Evolutionary conservation across 306 rosid genomes (phyloP).

Genomic region (Erythrophleum fordii): DNA sequence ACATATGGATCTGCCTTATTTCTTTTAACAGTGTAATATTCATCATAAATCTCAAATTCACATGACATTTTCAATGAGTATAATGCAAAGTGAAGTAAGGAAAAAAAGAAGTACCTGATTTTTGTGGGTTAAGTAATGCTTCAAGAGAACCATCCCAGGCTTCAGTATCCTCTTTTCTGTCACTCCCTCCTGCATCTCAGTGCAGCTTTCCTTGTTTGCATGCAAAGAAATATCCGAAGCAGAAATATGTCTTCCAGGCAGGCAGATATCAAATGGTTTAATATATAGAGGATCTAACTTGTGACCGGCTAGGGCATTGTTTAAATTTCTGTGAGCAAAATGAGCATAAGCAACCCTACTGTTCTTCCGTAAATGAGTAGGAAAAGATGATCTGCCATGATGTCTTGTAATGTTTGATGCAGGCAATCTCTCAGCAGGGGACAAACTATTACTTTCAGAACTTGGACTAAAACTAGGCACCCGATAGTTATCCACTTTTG

Average conservation of each 20-base stretch:
- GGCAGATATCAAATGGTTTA: slow-evolving; percentile 58
- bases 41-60: not conserved
- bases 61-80: not conserved
- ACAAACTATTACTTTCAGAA: slow-evolving; percentile 8
- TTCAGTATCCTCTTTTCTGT: slow-evolving; percentile 39
- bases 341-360: slow-evolving; percentile 2
- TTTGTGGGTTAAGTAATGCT: slow-evolving; percentile 41
- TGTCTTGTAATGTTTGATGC: not conserved
- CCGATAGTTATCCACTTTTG: not conserved
- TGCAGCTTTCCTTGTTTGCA: slow-evolving; percentile 11
- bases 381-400: slow-evolving; percentile 14
- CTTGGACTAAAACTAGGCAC: slow-evolving; percentile 2
- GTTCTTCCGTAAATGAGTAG: slow-evolving; percentile 36
- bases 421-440: not conserved
- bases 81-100: not conserved
- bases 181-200: slow-evolving; percentile 10
- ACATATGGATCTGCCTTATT: not conserved
- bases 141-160: slow-evolving; percentile 74
- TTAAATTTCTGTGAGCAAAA: not conserved
- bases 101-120: slow-evolving; percentile 53
- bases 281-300: not conserved
- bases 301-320: not conserved
- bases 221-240: not conserved
- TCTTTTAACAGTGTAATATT: not conserved
- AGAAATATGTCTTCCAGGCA: slow-evolving; percentile 1